phyloP scores from a whole-genome alignment of 192 early-diverging fungal species.

The Thoreauomyces humboldtii region DNA sequence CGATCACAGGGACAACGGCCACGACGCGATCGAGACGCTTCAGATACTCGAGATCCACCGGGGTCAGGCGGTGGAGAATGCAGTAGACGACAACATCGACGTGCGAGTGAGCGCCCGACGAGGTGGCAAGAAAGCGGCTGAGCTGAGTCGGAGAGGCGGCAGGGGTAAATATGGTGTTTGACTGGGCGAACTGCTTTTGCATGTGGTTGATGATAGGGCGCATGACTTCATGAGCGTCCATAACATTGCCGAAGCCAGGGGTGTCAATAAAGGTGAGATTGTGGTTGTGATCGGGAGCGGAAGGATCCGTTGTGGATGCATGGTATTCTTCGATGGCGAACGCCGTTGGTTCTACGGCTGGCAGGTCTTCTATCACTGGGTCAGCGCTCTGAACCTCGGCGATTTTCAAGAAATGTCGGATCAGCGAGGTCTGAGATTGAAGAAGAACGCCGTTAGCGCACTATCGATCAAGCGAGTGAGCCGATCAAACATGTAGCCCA shows the following conservation, averaged over 20 bases:
- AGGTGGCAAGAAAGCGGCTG: constrained; percentile 22
- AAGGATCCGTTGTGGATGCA: constrained; percentile 11
- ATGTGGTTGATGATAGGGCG: constrained; percentile 35
- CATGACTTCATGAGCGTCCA: constrained; percentile 38
- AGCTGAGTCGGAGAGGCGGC: constrained; percentile 7
- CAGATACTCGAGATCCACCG: constrained; percentile 70
- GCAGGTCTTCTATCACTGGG: constrained; percentile 1
- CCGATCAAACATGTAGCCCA: background rate
- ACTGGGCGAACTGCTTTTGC: constrained; percentile 24
- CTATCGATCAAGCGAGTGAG: background rate
- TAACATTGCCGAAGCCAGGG: constrained; percentile 33
- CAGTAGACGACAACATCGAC: constrained; percentile 42
- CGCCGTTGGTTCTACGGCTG: constrained; percentile 5
- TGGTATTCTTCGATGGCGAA: constrained; percentile 12
- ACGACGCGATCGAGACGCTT: constrained; percentile 51
- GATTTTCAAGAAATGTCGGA: constrained; percentile 22
- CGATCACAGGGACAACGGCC: constrained; percentile 66
- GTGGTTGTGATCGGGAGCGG: constrained; percentile 12
- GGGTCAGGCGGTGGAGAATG: constrained; percentile 56
- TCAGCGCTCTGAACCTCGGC: constrained; percentile 23
- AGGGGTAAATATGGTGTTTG: constrained; percentile 28
- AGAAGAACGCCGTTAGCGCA: no score
- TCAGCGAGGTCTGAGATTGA: constrained; percentile 29
- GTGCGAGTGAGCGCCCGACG: constrained; percentile 39
- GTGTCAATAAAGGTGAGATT: constrained; percentile 48